Conservation (phyloP, 768 basidiomycete genomes). For the Leccinum incarnatum region DNA sequence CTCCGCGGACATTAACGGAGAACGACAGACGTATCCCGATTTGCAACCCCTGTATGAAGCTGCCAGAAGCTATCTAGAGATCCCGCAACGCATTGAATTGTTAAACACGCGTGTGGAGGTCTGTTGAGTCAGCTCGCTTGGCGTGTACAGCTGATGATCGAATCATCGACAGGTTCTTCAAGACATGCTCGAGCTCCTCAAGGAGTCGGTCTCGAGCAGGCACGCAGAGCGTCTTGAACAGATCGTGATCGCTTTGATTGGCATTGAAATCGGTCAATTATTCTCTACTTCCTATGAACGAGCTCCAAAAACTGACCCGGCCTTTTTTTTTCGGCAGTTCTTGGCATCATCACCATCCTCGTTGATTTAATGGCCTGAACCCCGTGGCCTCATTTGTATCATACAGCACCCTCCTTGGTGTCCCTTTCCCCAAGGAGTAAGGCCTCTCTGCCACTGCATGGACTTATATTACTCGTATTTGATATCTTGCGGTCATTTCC, state of each 20-base stretch:
- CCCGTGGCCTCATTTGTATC: constrained; percentile 9
- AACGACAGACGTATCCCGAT: constrained; percentile 81
- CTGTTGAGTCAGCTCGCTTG: constrained; percentile 20
- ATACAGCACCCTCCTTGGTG: constrained; percentile 3
- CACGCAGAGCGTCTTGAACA: constrained; percentile 91
- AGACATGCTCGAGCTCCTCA: constrained; percentile 94
- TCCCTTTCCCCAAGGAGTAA: constrained; percentile 7
- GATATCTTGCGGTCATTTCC: constrained; percentile 3
- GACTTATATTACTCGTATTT: constrained; percentile 3
- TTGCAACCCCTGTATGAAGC: constrained; percentile 94
- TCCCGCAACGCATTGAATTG: constrained; percentile 89
- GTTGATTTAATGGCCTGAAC: constrained; percentile 73
- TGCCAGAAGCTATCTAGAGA: constrained; percentile 90
- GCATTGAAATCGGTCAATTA: constrained; percentile 73
- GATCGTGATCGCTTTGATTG: constrained; percentile 90
- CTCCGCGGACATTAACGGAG: constrained; percentile 20
- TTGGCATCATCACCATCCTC: constrained; percentile 88
- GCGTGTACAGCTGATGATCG: constrained; percentile 1
- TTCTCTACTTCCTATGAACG: background rate
- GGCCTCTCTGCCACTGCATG: constrained; percentile 1
- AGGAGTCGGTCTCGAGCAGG: constrained; percentile 89
- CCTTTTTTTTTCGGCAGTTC: constrained; percentile 43
- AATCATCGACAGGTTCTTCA: constrained; percentile 68
- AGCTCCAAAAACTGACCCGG: constrained; percentile 1
- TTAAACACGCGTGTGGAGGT: constrained; percentile 94